These are phyloP conservation scores for Populus davidiana DNA, from an alignment of 345 rosid genomes.

Conservation along the genomic window DNA sequence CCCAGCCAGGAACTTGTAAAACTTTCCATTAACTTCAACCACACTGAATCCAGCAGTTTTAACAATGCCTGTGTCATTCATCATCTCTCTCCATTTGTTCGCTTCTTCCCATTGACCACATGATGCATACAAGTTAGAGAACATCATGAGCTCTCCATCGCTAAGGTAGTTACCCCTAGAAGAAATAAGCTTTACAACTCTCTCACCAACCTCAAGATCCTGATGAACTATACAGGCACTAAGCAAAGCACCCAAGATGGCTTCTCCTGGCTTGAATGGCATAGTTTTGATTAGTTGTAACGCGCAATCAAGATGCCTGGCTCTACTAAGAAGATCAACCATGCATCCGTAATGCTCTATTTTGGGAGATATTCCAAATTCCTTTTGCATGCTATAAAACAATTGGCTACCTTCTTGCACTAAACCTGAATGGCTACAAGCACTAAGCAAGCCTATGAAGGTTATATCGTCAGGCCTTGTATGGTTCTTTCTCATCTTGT, in stretches of 20 bases:
- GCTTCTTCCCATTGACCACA: slow-evolving; percentile 31
- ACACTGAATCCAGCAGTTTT: slow-evolving; percentile 20
- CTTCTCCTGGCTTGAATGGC: slow-evolving; percentile 27
- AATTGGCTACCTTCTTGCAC: slow-evolving; percentile 24
- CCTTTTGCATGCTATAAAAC: slow-evolving; percentile 20
- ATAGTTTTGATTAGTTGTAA: slow-evolving; percentile 17
- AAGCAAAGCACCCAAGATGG: slow-evolving; percentile 30
- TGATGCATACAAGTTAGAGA: slow-evolving; percentile 21
- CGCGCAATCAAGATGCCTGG: slow-evolving; percentile 13
- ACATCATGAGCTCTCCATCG: slow-evolving; percentile 32
- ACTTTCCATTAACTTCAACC: slow-evolving; percentile 21
- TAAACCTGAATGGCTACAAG: slow-evolving; percentile 32
- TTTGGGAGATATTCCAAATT: slow-evolving; percentile 21
- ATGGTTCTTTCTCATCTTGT: slow-evolving; percentile 7
- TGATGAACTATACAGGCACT: slow-evolving; percentile 29
- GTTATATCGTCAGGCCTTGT: slow-evolving; percentile 20
- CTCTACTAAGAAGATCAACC: slow-evolving; percentile 26
- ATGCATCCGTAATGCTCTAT: slow-evolving; percentile 32
- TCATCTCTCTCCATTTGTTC: slow-evolving; percentile 20
- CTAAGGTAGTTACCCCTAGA: slow-evolving; percentile 9
- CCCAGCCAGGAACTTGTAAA: slow-evolving; percentile 18
- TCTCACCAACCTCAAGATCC: slow-evolving; percentile 20
- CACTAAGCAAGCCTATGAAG: slow-evolving; percentile 24
- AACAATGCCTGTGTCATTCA: slow-evolving; percentile 22
- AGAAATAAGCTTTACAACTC: slow-evolving; percentile 11